Evolutionary conservation across 2,329 filamentous ascomycete species (phyloP).

Genomic region (Capronia epimyces): DNA sequence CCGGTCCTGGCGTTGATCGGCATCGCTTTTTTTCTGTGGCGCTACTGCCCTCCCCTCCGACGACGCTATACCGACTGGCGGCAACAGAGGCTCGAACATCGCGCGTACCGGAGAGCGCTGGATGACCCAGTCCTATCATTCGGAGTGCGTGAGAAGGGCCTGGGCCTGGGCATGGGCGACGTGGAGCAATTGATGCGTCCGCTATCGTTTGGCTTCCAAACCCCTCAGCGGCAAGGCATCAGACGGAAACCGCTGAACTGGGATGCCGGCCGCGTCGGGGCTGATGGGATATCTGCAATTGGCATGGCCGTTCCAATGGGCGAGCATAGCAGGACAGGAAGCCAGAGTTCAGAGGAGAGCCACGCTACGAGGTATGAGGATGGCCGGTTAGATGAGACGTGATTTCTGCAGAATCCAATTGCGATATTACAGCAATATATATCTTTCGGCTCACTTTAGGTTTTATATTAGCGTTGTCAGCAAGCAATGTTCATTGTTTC

Average conservation of each 20-base stretch:
- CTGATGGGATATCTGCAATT: constrained; percentile 11
- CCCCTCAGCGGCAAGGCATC: constrained; percentile 9
- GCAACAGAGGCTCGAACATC: constrained; percentile 13
- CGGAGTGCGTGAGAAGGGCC: constrained; percentile 7
- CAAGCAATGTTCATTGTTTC: too few relatives aligned
- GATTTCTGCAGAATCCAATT: neutral
- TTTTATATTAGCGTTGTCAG: neutral
- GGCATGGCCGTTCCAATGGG: constrained; percentile 20
- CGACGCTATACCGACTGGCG: constrained; percentile 14
- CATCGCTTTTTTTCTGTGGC: constrained; percentile 17
- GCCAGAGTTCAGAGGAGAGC: constrained; percentile 5
- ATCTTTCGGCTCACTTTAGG: neutral
- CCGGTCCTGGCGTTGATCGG: constrained; percentile 14
- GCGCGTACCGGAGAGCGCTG: constrained; percentile 20
- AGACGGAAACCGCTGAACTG: constrained; percentile 17
- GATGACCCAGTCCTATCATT: constrained; percentile 22
- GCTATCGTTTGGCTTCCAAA: constrained; percentile 19
- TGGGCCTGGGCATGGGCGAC: constrained; percentile 8
- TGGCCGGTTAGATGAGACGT: constrained; percentile 3
- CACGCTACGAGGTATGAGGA: constrained; percentile 12
- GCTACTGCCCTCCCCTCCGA: constrained; percentile 18
- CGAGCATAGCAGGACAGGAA: constrained; percentile 9
- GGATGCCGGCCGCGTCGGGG: constrained; percentile 7
- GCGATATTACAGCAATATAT: neutral
- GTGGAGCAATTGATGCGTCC: constrained; percentile 14